phyloP scores from a whole-genome alignment of 352 stramenopile genomes.

The Phytophthora parvispora region DNA sequence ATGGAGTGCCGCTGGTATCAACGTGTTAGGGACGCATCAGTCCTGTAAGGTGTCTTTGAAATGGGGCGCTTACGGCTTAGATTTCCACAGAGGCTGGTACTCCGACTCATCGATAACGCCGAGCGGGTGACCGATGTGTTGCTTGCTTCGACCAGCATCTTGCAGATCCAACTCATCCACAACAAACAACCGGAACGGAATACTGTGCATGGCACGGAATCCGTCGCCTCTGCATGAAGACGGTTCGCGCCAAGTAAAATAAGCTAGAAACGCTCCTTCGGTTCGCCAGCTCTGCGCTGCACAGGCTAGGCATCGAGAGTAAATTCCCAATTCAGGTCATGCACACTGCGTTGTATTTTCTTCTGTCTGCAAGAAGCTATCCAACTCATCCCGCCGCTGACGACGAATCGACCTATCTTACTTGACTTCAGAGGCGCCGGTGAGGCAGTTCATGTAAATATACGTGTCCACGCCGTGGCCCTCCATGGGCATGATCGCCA shows the following conservation, averaged over 20 bases:
- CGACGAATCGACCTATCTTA: slow-evolving; percentile 34
- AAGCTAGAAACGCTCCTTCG: background rate
- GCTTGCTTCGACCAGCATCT: slow-evolving; percentile 6
- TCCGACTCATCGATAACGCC: slow-evolving; percentile 20
- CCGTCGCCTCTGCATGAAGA: background rate
- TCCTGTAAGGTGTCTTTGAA: background rate
- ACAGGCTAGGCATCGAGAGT: too few relatives aligned
- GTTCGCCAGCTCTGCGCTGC: too few relatives aligned
- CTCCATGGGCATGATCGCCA: slow-evolving; percentile 99
- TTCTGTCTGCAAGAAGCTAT: slow-evolving; percentile 5
- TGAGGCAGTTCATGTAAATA: slow-evolving; percentile 92
- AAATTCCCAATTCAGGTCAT: slow-evolving; percentile 1
- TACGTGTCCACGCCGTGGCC: slow-evolving; percentile 98
- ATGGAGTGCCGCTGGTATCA: slow-evolving; percentile 8
- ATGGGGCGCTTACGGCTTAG: slow-evolving; percentile 20
- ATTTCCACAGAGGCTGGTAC: slow-evolving; percentile 22
- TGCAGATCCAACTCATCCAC: slow-evolving; percentile 32
- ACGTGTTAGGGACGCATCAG: background rate
- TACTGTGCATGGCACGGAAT: slow-evolving; percentile 23
- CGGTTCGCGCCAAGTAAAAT: slow-evolving; percentile 4
- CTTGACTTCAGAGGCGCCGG: slow-evolving; percentile 77
- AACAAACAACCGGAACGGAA: slow-evolving; percentile 37
- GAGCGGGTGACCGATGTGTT: slow-evolving; percentile 7
- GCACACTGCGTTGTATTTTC: slow-evolving; percentile 25
- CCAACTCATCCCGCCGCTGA: background rate